phyloP scores from a whole-genome alignment of 495 filamentous ascomycete species.

The Talaromyces trachyspermus region DNA sequence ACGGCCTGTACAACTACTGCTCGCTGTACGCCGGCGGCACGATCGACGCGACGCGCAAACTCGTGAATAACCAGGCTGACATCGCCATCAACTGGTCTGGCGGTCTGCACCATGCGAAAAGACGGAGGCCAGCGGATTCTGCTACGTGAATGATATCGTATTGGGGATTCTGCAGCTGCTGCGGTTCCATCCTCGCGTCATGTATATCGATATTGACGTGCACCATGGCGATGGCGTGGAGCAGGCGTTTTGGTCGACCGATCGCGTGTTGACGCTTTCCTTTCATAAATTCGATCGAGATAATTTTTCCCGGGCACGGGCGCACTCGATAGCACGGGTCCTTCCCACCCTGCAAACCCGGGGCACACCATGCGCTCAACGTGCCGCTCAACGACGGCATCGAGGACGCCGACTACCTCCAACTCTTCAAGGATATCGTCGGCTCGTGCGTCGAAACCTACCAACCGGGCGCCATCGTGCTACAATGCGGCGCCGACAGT shows the following conservation, averaged over 20 bases:
- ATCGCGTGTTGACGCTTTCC: conserved; percentile 91
- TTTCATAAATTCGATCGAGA: conserved; percentile 93
- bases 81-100: conserved; percentile 99
- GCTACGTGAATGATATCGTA: conserved; percentile 98
- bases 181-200: conserved; percentile 78
- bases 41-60: conserved; percentile 83
- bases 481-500: conserved; percentile 95
- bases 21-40: conserved; percentile 86
- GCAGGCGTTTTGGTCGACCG: conserved; percentile 92
- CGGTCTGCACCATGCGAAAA: conserved; percentile 98
- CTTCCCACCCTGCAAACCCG: conserved; percentile 50
- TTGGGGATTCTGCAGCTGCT: conserved; percentile 87
- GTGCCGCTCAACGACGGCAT: conserved; percentile 72
- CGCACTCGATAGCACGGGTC: conserved; percentile 50
- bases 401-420: conserved; percentile 82
- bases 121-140: conserved; percentile 88
- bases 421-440: conserved; percentile 76
- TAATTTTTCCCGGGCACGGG: conserved; percentile 69
- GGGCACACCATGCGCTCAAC: conserved; percentile 59
- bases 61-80: conserved; percentile 76
- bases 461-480: conserved; percentile 77
- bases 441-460: conserved; percentile 68
- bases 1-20: conserved; percentile 91
- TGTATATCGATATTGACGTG: conserved; percentile 98
- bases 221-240: conserved; percentile 98